Base-by-base conservation (phyloP, 2,329 filamentous ascomycete species). In the Corinectria fuckeliana region DNA sequence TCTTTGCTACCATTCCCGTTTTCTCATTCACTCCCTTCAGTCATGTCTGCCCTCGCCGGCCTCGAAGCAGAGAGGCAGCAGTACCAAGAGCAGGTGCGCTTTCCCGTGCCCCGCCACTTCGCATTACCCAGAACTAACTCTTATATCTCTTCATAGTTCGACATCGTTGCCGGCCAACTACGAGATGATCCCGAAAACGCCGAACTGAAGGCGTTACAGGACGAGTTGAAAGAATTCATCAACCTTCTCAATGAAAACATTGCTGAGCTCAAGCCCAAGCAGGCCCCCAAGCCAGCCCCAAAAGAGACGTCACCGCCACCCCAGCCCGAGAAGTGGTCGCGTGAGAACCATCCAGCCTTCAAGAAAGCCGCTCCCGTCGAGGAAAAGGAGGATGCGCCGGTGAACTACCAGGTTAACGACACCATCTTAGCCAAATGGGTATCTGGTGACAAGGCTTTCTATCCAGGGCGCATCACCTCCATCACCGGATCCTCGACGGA, bases 401-500 rank as follows among this genome's bases (percentile, higher is more conserved):
- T 83, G 3, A 83, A 82, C 9, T 97, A 93, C 78, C 86, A 90
- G 57, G 91, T 97, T 65, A 97, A 97, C 74, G 95, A 99, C 71
- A 91, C 83, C 28, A 91, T 97, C 53, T 83, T 95, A 76, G 95
- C 94, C 45, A 93, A 94, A 77, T 99, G 93, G 92, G 80, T 90
- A 45, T 91, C 92, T 9, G 93, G 92, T 54, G 95, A 99, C 77
- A 92, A 91, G 72, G 85, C 86, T 21, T 97, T 93, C 78, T 98
- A 98, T 78, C 90, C 92, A 44, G 95, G 93, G 39, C 89, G 92
- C 71, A 96, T 99, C 76, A 94, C 92, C 50, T 93, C 91, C 51
- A 93, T 97, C 69, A 97, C 94, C 20, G 95, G 95, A 58, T 97
- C 93, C 8, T 89, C 90, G n/a, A 91, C 88, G 41, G 91, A 92